phyloP scores from a whole-genome alignment of 768 basidiomycete genomes.

The Phlebiopsis flavidoalba region DNA sequence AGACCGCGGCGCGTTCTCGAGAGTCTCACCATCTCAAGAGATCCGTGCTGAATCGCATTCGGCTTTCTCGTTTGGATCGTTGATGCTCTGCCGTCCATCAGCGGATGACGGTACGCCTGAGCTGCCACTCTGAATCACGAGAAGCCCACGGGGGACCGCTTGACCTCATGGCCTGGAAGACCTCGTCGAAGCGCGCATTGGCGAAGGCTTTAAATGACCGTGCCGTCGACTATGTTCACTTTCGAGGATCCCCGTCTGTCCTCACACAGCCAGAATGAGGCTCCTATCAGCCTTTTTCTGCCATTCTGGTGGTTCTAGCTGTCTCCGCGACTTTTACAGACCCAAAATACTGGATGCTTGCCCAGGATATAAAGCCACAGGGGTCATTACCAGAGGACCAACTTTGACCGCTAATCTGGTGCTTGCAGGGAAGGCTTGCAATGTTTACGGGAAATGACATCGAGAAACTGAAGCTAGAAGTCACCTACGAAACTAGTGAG shows the following conservation, averaged over 20 bases:
- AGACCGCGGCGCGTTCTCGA: too few relatives aligned
- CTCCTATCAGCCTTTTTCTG: not conserved
- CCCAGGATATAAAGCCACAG: slow-evolving; percentile 51
- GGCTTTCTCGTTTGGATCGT: not conserved
- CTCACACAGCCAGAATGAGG: not conserved
- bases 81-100: not conserved
- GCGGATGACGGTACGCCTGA: not conserved
- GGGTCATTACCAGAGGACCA: slow-evolving; percentile 34
- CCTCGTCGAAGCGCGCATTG: not conserved
- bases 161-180: not conserved
- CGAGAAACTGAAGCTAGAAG: slow-evolving; percentile 39
- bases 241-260: not conserved
- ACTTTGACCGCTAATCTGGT: slow-evolving; percentile 46
- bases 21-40: not conserved
- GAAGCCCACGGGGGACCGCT: not conserved
- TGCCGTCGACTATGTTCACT: not conserved
- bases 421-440: slow-evolving; percentile 49
- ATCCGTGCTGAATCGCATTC: not conserved
- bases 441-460: slow-evolving; percentile 58
- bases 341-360: slow-evolving; percentile 44
- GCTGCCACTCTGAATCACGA: not conserved
- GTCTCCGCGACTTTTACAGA: slow-evolving; percentile 20
- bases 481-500: slow-evolving; percentile 57
- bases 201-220: not conserved
- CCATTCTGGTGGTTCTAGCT: not conserved